Conservation (phyloP, 192 early-diverging fungal genomes). For the Coemansia sp. region DNA sequence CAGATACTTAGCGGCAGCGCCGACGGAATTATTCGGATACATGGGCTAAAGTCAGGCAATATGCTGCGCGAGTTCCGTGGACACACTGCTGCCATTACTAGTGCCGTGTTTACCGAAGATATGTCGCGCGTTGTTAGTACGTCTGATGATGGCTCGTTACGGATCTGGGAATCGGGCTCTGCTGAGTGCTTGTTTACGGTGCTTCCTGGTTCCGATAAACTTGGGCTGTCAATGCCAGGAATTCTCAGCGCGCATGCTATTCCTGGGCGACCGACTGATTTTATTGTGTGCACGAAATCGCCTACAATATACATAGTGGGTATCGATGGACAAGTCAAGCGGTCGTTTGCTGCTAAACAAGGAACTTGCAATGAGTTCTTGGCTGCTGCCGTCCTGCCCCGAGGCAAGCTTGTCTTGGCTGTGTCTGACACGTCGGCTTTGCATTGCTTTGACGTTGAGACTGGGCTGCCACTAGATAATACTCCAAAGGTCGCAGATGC, state of each 20-base stretch:
- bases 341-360: conserved; percentile 51
- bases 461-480: conserved; percentile 38
- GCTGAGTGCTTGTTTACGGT: conserved; percentile 62
- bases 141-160: conserved; percentile 77
- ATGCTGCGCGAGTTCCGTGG: conserved; percentile 90
- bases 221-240: conserved; percentile 48
- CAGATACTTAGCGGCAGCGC: conserved; percentile 81
- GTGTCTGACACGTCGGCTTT: conserved; percentile 69
- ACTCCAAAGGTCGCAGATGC: conserved; percentile 59
- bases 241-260: conserved; percentile 61
- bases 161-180: conserved; percentile 93
- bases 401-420: conserved; percentile 82
- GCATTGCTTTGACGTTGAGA: conserved; percentile 68
- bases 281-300: conserved; percentile 80
- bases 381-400: conserved; percentile 63
- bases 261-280: conserved; percentile 65
- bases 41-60: conserved; percentile 92
- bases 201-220: conserved; percentile 56
- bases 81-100: conserved; percentile 87
- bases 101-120: conserved; percentile 71
- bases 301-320: conserved; percentile 71
- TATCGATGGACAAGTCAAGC: conserved; percentile 61
- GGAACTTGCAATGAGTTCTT: conserved; percentile 59
- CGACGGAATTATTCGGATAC: conserved; percentile 76
- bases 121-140: conserved; percentile 72